These are phyloP conservation scores for Talaromyces adpressus DNA, from an alignment of 495 filamentous ascomycete genomes.

Conservation along the genomic window DNA sequence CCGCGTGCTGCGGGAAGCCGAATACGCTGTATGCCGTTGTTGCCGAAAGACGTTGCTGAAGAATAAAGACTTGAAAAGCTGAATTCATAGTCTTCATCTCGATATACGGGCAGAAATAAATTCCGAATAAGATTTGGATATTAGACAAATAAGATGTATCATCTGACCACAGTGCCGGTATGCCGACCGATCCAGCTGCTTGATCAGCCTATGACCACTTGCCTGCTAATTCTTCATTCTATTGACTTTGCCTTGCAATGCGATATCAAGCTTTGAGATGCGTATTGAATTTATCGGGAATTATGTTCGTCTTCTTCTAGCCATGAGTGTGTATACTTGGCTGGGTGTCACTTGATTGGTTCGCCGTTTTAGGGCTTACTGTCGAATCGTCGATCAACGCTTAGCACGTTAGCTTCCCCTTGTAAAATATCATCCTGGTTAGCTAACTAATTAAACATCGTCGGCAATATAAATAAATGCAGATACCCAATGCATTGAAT, in stretches of 20 bases:
- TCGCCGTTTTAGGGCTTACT: background rate
- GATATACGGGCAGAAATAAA: too few relatives aligned
- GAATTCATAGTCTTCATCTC: background rate
- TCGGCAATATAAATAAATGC: background rate
- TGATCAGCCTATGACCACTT: too few relatives aligned
- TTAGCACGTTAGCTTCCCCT: background rate
- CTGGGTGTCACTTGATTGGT: background rate
- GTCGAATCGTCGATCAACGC: background rate
- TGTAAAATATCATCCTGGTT: background rate
- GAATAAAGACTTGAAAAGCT: background rate
- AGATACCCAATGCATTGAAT: background rate
- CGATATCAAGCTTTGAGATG: too few relatives aligned
- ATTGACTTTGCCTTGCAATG: too few relatives aligned
- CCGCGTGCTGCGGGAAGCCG: background rate
- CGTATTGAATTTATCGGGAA: too few relatives aligned
- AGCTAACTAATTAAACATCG: background rate
- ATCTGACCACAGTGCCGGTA: too few relatives aligned
- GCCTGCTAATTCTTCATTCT: too few relatives aligned
- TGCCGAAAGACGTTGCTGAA: background rate
- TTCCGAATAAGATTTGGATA: too few relatives aligned
- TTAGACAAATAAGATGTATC: too few relatives aligned
- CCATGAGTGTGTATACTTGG: background rate
- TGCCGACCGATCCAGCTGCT: too few relatives aligned
- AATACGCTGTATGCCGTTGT: background rate
- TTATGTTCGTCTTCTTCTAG: too few relatives aligned